Base-by-base conservation (phyloP, 345 rosid species). In the Theobroma cacao region DNA sequence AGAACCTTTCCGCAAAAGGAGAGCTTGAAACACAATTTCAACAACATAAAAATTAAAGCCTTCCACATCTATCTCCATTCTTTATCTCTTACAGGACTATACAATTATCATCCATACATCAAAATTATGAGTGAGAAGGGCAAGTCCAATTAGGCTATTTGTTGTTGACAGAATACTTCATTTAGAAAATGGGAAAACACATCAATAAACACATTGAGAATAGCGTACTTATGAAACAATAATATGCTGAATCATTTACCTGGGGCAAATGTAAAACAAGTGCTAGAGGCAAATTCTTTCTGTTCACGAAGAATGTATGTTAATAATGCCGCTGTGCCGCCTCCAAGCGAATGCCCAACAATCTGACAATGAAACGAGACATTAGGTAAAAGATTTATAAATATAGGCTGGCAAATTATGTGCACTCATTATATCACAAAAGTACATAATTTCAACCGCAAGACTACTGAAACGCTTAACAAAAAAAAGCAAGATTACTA, bases 271-370 rank as follows among this genome's bases (percentile, higher is more conserved):
- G 99, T 87, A 52, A 91, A 88, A 74, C 98, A 94, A 47, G 90
- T 93, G 86, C 90, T 85, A n/a, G 91, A 88, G 59, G 94, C 86
- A 70, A 97, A 89, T 85, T 88, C 94, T 82, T 91, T 87, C 79
- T 88, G 93, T 75, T 97, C 99, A 70, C 99, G 80, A 79, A 97
- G 90, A 81, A 97, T 90, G 82, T 94, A 97, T 0, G 99, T 90
- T 83, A 97, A 82, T 36, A 97, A 84, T 17, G 99, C 95, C 74
- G 98, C 98, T 50, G 99, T 97, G 77, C 98, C 98, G 34, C 99
- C 99, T 41, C 99, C 99, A 80, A 97, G 97, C 20, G 98, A 94
- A 87, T 97, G 99, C 74, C 97, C 99, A 52, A 94, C 94, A 79
- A 97, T 89, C 99, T 97, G 83, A 79, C 82, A 62, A 81, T n/a